Base-by-base conservation (phyloP, 2,329 filamentous ascomycete species). In the Drechslerella dactyloides region DNA sequence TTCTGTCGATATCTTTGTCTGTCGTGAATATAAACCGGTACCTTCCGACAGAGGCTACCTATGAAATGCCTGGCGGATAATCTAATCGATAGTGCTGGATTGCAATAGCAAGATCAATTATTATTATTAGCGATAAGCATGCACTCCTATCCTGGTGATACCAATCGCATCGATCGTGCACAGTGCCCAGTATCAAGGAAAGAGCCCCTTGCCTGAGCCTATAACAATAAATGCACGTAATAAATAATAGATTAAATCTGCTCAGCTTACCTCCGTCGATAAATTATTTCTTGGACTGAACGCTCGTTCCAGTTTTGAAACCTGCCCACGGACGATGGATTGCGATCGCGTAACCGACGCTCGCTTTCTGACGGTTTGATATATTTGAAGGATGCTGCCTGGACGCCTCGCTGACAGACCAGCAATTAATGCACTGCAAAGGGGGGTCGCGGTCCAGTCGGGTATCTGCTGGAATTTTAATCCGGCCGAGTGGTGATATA, bases 291-390 rank as follows among this genome's bases (percentile, higher is more conserved):
- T n/a, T n/a, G n/a, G n/a, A n/a, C n/a, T n/a, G n/a, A n/a, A n/a
- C n/a, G 40, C 3, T 4, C 44, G 21, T 53, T 53, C 5, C 6
- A 30, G 30, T 5, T 23, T 53, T 53, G 19, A 30, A 53, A 53
- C 19, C 17, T 17, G 30, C 50, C 19, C 50, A 53, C 50, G 50
- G 30, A 53, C 50, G n/a, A n/a, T n/a, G n/a, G n/a, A n/a, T n/a
- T n/a, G 50, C 55, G 53, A 65, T 65, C 60, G 68, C 60, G 68
- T 40, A 72, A 72, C 37, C 50, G 48, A 35, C 15, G 42, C 24
- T 44, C 44, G 51, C 48, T 62, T n/a, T 46, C 13, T n/a, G 42
- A 21, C 4, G 42, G 27, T 4, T 8, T 8, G 27, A 8, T 33
- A 33, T 33, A 33, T 33, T 33, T 33, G 27, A 33, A 42, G 42